Evolutionary conservation across 1,284 basidiomycete genomes (phyloP).

Genomic region (Cronartium quercuum): DNA sequence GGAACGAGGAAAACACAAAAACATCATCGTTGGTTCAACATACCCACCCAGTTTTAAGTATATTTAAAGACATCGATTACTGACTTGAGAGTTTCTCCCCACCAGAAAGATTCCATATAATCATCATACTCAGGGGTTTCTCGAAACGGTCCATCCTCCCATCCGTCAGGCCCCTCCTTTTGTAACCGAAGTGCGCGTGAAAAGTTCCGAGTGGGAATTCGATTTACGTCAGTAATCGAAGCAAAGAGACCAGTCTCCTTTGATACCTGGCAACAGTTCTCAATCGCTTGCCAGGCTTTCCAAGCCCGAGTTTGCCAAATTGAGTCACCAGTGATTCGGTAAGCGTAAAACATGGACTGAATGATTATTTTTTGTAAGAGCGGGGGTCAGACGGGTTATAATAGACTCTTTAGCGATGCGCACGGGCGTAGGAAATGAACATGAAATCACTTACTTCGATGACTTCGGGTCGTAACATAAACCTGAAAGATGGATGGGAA

Average conservation of each 20-base stretch:
- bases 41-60: not conserved
- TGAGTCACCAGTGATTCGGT: conserved; percentile 44
- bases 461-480: conserved; percentile 46
- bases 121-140: not conserved
- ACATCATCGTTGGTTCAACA: not conserved
- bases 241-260: not conserved
- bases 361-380: not conserved
- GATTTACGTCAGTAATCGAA: not conserved
- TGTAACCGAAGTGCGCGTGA: not conserved
- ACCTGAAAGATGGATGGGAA: conserved; percentile 20
- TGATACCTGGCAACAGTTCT: not conserved
- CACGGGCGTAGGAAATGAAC: too few species aligned
- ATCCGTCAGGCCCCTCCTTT: not conserved
- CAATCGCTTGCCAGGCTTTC: not conserved
- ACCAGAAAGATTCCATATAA: not conserved
- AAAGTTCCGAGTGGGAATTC: not conserved
- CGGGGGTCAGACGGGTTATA: not conserved
- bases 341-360: conserved; percentile 44
- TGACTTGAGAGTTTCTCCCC: not conserved
- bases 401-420: too few species aligned
- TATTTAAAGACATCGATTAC: not conserved
- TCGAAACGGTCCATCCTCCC: not conserved
- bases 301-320: conserved; percentile 31
- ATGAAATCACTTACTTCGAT: not conserved
- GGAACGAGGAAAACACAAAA: too few species aligned